These are phyloP conservation scores for Grifola frondosa DNA, from an alignment of 1,284 basidiomycete genomes.

Conservation along the genomic window DNA sequence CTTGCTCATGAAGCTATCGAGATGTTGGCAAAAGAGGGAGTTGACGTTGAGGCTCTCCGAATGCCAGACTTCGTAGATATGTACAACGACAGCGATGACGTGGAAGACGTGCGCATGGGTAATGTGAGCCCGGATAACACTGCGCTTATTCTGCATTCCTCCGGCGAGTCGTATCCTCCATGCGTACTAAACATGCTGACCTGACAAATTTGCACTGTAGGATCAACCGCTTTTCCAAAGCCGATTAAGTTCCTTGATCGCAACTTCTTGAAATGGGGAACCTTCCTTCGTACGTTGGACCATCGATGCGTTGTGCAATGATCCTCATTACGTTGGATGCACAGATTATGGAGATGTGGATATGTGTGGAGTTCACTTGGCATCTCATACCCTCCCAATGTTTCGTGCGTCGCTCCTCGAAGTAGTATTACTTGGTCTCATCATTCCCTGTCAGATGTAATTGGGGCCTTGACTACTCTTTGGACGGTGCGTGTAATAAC, in stretches of 20 bases:
- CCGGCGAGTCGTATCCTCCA: constrained; percentile 24
- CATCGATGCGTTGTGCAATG: background rate
- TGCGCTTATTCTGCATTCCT: constrained; percentile 32
- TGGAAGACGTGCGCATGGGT: constrained; percentile 16
- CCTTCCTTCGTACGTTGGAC: constrained; percentile 8
- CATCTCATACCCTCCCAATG: constrained; percentile 23
- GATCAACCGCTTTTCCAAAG: constrained; percentile 33
- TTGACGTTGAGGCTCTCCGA: constrained; percentile 13
- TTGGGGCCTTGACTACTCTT: constrained; percentile 16
- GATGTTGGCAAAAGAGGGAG: constrained; percentile 13
- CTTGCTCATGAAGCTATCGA: constrained; percentile 16
- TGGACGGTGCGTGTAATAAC: constrained; percentile 10
- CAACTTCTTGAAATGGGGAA: constrained; percentile 13
- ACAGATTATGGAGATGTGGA: constrained; percentile 24
- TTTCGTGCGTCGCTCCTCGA: constrained; percentile 17
- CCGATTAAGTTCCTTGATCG: constrained; percentile 20
- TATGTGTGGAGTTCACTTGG: constrained; percentile 21
- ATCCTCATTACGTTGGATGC: background rate
- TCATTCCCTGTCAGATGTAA: constrained; percentile 7
- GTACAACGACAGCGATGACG: constrained; percentile 11
- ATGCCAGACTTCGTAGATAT: constrained; percentile 13
- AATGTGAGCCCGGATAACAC: constrained; percentile 16
- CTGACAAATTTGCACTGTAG: constrained; percentile 7
- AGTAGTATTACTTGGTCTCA: background rate
- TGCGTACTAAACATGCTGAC: background rate